A percentile compares a stretch with the other conserved stretches of the same genome.
These are phyloP conservation scores for Cordyceps javanica DNA, from an alignment of 2,329 filamentous ascomycete species.

Conservation along the genomic window DNA sequence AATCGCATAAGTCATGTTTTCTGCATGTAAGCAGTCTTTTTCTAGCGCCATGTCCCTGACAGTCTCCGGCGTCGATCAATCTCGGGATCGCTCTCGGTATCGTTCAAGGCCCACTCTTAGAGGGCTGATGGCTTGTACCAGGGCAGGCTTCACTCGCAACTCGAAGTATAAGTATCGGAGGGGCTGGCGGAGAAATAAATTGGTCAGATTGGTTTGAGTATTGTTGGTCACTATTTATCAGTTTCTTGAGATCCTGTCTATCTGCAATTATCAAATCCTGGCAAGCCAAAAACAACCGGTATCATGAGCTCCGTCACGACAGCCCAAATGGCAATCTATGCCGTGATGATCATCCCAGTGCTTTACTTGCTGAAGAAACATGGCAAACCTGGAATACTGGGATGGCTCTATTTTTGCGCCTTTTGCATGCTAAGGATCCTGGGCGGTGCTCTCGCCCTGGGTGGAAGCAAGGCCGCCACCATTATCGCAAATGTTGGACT, in stretches of 20 bases:
- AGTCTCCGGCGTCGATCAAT: background rate
- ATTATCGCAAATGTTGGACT: constrained; percentile 33
- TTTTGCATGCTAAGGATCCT: constrained; percentile 34
- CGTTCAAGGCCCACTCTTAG: constrained; percentile 11
- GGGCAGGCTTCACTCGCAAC: background rate
- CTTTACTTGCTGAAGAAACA: constrained; percentile 29
- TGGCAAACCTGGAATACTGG: constrained; percentile 27
- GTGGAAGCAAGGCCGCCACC: constrained; percentile 22
- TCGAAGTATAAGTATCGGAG: background rate
- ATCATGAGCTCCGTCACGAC: constrained; percentile 17
- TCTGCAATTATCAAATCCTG: background rate
- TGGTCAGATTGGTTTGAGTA: background rate
- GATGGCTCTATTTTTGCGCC: constrained; percentile 31
- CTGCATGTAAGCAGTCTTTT: background rate
- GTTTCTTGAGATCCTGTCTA: background rate
- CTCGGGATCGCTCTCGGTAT: constrained; percentile 14
- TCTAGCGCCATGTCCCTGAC: background rate
- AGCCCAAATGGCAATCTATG: constrained; percentile 30
- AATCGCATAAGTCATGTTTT: too few species aligned
- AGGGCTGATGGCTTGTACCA: background rate
- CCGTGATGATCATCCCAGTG: constrained; percentile 23
- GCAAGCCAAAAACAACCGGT: background rate
- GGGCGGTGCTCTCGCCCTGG: constrained; percentile 25
- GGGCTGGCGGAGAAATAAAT: background rate
- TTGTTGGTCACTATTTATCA: too few species aligned